Evolutionary conservation across 2,329 filamentous ascomycete genomes (phyloP).

Genomic region (Colletotrichum tropicale): DNA sequence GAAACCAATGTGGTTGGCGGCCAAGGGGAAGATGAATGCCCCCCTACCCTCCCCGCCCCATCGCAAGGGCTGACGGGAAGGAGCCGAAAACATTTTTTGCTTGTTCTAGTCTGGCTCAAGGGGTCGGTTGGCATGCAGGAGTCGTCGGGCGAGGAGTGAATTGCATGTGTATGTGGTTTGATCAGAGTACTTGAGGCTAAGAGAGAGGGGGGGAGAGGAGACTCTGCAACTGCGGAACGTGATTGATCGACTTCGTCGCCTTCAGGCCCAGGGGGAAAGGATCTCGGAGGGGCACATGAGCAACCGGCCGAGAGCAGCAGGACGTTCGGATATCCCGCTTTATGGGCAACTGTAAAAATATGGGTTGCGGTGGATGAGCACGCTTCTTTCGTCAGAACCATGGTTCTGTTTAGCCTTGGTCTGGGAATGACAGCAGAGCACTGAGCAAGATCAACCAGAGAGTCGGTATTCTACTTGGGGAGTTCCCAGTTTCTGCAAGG

Average conservation of each 20-base stretch:
- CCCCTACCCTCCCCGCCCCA: neutral
- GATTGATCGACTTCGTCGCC: neutral
- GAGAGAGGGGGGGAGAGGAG: neutral
- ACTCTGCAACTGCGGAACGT: neutral
- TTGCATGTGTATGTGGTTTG: neutral
- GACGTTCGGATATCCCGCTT: neutral
- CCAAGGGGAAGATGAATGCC: neutral
- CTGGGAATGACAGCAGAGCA: neutral
- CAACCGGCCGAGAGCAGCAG: neutral
- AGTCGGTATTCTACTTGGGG: neutral
- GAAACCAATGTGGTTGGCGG: neutral
- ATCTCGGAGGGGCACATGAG: neutral
- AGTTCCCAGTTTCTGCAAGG: neutral
- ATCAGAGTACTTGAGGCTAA: neutral
- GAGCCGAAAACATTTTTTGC: constrained; percentile 1
- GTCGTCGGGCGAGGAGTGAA: neutral
- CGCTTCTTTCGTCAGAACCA: neutral
- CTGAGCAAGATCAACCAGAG: neutral
- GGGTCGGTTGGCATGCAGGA: neutral
- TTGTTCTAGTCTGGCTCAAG: constrained; percentile 1
- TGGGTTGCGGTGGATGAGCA: neutral
- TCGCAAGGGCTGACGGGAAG: neutral
- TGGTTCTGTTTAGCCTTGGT: neutral
- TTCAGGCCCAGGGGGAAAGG: neutral
- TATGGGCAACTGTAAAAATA: neutral